Evolutionary conservation across 75 land plant species (phyloP).

Genomic region (Pinus taeda): DNA sequence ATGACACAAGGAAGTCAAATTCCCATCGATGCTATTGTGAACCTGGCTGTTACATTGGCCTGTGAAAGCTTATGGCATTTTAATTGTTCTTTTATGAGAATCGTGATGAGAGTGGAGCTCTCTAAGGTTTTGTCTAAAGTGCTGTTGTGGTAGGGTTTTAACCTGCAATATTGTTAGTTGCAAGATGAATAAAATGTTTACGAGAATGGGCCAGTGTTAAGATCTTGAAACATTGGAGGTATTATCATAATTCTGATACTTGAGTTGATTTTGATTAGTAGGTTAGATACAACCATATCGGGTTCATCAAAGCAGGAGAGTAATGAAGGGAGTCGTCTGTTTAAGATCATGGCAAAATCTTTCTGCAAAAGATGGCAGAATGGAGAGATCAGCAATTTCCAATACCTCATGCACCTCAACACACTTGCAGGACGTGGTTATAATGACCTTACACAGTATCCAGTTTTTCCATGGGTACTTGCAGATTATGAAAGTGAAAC

Average conservation of each 20-base stretch:
- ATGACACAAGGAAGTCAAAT: too few species aligned
- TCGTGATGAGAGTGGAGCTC: background rate
- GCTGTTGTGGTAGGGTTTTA: background rate
- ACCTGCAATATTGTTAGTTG: background rate
- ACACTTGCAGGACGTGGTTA: conserved; percentile 99
- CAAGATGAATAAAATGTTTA: background rate
- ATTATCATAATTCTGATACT: background rate
- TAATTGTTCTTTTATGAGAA: background rate
- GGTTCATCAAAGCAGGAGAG: conserved; percentile 91
- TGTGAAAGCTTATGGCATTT: background rate
- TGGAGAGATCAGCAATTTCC: conserved; percentile 99
- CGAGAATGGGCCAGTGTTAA: background rate
- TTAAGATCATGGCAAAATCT: conserved; percentile 96
- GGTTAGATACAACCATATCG: conserved; percentile 97
- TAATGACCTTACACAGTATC: conserved; percentile 99
- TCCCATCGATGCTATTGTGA: background rate
- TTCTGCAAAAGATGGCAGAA: conserved; percentile 99
- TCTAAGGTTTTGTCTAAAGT: background rate
- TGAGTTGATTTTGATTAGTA: conserved; percentile 19
- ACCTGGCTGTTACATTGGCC: background rate
- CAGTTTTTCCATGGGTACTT: conserved; percentile 99
- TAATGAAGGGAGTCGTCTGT: conserved; percentile 90
- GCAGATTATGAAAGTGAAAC: conserved; percentile 93
- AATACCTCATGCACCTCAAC: conserved; percentile 98
- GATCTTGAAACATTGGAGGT: background rate